A percentile compares a stretch with the other conserved stretches of the same genome.
These are phyloP conservation scores for Groenewaldozyma tartarivorans DNA, from an alignment of 805 yeast genomes.

Conservation along the genomic window DNA sequence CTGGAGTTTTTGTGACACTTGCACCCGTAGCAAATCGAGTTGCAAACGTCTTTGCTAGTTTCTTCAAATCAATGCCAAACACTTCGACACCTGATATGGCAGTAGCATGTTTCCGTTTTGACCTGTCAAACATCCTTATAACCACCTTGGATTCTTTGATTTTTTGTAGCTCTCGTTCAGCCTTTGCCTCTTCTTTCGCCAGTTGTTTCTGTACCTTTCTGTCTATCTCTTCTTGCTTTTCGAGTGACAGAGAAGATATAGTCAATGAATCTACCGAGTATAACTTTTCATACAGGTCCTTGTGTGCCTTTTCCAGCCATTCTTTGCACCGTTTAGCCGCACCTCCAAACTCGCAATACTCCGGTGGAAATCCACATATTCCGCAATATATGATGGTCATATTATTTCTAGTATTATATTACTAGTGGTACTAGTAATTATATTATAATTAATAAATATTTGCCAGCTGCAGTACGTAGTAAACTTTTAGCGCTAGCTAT, in stretches of 20 bases:
- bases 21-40: constrained; percentile 95
- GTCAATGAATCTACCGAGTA: constrained; percentile 46
- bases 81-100: constrained; percentile 84
- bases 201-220: constrained; percentile 78
- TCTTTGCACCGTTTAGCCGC: constrained; percentile 70
- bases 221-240: constrained; percentile 73
- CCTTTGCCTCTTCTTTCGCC: constrained; percentile 58
- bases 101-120: constrained; percentile 78
- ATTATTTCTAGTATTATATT: not conserved
- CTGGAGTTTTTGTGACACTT: constrained; percentile 79
- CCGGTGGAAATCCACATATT: constrained; percentile 78
- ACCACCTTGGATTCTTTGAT: constrained; percentile 70
- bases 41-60: constrained; percentile 83
- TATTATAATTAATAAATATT: too few relatives aligned
- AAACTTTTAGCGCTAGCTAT: too few relatives aligned
- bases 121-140: constrained; percentile 81
- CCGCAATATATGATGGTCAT: constrained; percentile 57
- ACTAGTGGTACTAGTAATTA: not conserved
- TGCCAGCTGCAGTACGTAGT: too few relatives aligned
- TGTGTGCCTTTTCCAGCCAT: constrained; percentile 60
- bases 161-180: constrained; percentile 73
- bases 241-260: constrained; percentile 45
- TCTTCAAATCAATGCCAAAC: constrained; percentile 80
- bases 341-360: constrained; percentile 87
- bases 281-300: constrained; percentile 45